Evolutionary conservation across 441 rosid species (phyloP), one percentile per base, ranked within the genome.

Genomic region (Omphalea diandra): DNA sequence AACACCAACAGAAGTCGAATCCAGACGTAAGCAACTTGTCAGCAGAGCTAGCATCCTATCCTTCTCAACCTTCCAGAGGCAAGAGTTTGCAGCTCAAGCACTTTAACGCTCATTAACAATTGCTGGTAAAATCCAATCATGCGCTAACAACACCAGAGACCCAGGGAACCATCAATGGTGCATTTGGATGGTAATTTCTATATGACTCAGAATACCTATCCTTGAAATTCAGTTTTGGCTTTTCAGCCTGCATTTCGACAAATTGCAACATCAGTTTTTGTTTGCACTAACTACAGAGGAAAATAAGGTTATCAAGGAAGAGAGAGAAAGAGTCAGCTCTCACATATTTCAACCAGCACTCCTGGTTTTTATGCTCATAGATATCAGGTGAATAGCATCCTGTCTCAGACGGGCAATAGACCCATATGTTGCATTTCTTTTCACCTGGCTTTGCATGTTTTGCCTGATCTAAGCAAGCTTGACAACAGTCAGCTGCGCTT

Each of bases 341-440:
- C 83, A 95, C 99, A 70, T 81, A 85, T 91, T 95, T 95, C 66
- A 95, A 95, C 98, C 99, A 95, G 83, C 99, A 95, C 71, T 93
- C 98, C 77, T 79, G 85, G 72, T 82, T 85, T 78, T 81, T 95
- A 79, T 93, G 98, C 74, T 88, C 82, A 74, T 95, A 95, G 53
- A 85, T 87, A 83, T 95, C 98, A 0, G 98, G 99, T 49, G 97
- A 90, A 82, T 55, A 77, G 81, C 99, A 95, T 1, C 99, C 99
- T 15, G 73, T 69, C 77, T 89, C 97, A 24, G 81, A 78, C 5
- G 99, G 98, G 78, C 99, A 95, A 79, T 93, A 95, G 49, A 95
- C 98, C 98, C 99, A 93, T 57, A 86, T 79, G 79, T 93, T 95
- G 87, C 99, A 93, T 79, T 73, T 93, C 73, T 73, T 83, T 76